These are phyloP conservation scores for Penicillium canescens DNA, from an alignment of 495 filamentous ascomycete species.

Conservation along the genomic window DNA sequence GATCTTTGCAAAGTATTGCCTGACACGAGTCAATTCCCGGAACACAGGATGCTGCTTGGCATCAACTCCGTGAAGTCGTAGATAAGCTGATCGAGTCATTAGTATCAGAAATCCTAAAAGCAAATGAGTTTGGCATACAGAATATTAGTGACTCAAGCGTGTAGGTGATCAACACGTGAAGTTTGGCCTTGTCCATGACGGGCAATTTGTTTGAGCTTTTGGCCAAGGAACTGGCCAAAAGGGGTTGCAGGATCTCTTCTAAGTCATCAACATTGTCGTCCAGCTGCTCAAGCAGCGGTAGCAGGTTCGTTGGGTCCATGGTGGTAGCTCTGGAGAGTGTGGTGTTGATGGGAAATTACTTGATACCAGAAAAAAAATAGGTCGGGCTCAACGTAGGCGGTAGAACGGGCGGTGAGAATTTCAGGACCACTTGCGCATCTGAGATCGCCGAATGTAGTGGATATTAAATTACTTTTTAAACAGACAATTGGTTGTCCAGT, in stretches of 20 bases:
- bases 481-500: background rate
- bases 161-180: conserved; percentile 81
- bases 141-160: conserved; percentile 90
- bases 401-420: conserved; percentile 21
- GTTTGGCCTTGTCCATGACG: conserved; percentile 89
- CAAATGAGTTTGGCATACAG: conserved; percentile 51
- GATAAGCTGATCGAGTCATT: conserved; percentile 56
- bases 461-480: background rate
- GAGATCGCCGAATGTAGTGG: background rate
- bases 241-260: conserved; percentile 66
- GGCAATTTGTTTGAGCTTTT: conserved; percentile 77
- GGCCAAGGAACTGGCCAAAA: conserved; percentile 62
- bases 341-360: conserved; percentile 8
- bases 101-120: conserved; percentile 3
- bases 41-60: conserved; percentile 83
- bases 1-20: conserved; percentile 92
- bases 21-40: conserved; percentile 78
- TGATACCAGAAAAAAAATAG: conserved; percentile 23
- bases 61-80: conserved; percentile 77
- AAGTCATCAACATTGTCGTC: conserved; percentile 76
- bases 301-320: conserved; percentile 45
- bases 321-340: conserved; percentile 5
- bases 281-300: conserved; percentile 65
- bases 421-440: conserved; percentile 17
- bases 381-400: conserved; percentile 21